Evolutionary conservation across 768 basidiomycete species (phyloP), one percentile per base, ranked within the genome.

Genomic region (Lentinula detonsa): DNA sequence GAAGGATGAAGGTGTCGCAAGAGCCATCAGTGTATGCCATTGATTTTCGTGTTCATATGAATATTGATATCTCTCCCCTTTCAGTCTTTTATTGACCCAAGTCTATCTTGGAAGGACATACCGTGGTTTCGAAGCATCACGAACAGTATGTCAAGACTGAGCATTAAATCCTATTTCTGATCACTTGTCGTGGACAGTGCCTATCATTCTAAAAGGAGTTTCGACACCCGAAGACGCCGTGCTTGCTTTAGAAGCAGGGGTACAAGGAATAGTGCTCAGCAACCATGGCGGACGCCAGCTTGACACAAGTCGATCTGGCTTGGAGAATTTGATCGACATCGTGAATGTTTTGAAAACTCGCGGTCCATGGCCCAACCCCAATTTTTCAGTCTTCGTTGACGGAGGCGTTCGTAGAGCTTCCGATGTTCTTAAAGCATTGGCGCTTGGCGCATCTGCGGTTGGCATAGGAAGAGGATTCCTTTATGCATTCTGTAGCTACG

Each of bases 71-170:
- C 23, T 48, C 31, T n/a, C 18, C 31, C 33, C 10, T 3, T 49
- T 31, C 61, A 95, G 85, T 91, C 91, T 1, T 99, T 99, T 74
- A 98, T 98, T 65, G 97, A 99, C 70, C 94, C 96, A 0, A 82
- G 87, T 1, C 75, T 98, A 60, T 81, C 82, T 61, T 98, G 96
- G 96, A 79, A 81, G 42, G 94, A 96, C 67, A 77, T 96, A 45
- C 75, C 81, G 0, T 96, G 91, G 81, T 90, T 95, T 75, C 86
- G 84, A 72, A 81, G 78, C 63, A 76, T 80, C 54, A 80, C 80
- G 3, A 75, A 76, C 58, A 80, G 69, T 74, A 43, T 37, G 59
- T 52, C 4, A 8, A 48, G 18, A 21, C 31, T n/a, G 28, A 56
- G 13, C 8, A 18, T 40, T 42, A 4, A 4, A n/a, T 37, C 11